Percentiles rank a stretch among this genome's conserved stretches.
Conservation (phyloP, 345 rosid genomes). For the Salix udensis region DNA sequence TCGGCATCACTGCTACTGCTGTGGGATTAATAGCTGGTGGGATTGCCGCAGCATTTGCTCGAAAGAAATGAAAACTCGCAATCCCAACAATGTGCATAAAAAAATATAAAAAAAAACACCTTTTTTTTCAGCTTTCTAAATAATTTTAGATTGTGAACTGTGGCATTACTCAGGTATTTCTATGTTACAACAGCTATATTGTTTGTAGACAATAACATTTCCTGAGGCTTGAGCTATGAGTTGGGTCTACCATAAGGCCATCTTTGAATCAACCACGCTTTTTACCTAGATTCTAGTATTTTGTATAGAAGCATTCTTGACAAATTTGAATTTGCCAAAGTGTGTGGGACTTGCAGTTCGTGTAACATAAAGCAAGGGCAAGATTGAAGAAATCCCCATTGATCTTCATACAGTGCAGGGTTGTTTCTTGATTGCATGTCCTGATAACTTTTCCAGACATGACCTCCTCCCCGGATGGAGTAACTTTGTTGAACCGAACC, state of each 20-base stretch:
- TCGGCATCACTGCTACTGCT: slow-evolving; percentile 80
- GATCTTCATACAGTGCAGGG: not conserved
- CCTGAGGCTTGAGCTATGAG: not conserved
- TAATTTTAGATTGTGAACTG: not conserved
- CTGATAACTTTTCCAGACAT: too few relatives aligned
- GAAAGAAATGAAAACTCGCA: slow-evolving; percentile 45
- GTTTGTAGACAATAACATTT: not conserved
- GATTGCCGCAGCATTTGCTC: slow-evolving; percentile 71
- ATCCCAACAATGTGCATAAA: not conserved
- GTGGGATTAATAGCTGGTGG: slow-evolving; percentile 81
- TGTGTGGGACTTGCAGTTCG: not conserved
- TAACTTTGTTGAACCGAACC: too few relatives aligned
- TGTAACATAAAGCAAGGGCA: not conserved
- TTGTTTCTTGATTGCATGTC: not conserved
- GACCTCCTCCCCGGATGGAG: too few relatives aligned
- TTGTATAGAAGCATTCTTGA: not conserved
- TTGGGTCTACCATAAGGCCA: not conserved
- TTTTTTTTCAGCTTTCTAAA: not conserved
- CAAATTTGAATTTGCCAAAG: not conserved
- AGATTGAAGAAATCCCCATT: not conserved
- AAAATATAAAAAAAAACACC: not conserved
- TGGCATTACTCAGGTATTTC: not conserved
- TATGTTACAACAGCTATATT: not conserved
- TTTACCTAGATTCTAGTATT: not conserved
- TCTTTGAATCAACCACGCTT: not conserved